These are phyloP conservation scores for Chytriomyces hyalinus DNA, from an alignment of 192 early-diverging fungal genomes.

Conservation along the genomic window DNA sequence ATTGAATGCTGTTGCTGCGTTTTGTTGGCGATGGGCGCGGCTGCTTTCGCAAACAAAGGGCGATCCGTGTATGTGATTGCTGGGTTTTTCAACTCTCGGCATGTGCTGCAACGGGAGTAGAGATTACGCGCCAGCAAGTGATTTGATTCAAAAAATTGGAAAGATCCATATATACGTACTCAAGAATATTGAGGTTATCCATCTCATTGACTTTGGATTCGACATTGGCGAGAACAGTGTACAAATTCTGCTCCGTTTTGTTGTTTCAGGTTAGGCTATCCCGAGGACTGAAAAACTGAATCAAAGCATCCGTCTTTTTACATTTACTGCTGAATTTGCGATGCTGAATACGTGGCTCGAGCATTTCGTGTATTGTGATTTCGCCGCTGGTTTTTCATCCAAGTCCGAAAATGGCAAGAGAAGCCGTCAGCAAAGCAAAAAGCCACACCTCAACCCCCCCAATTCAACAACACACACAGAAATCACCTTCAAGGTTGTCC, in stretches of 20 bases:
- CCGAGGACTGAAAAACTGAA: background rate
- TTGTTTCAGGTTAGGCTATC: too few species aligned
- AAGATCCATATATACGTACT: background rate
- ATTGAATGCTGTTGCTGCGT: background rate
- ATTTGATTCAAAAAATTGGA: background rate
- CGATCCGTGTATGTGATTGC: conserved; percentile 16
- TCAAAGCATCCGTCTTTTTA: background rate
- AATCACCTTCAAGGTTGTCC: too few species aligned
- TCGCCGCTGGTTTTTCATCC: background rate
- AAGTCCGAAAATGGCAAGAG: too few species aligned
- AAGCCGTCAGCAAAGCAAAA: too few species aligned
- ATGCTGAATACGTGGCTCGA: conserved; percentile 11
- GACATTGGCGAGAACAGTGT: conserved; percentile 10
- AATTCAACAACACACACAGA: too few species aligned
- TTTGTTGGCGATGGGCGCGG: background rate
- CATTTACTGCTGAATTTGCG: conserved; percentile 2
- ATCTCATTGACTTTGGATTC: conserved; percentile 10
- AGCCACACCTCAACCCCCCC: too few species aligned
- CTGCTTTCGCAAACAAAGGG: conserved; percentile 15
- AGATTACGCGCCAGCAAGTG: background rate
- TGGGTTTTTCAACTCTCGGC: conserved; percentile 1
- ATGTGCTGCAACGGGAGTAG: background rate
- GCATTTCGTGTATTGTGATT: conserved; percentile 8
- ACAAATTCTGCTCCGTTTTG: background rate
- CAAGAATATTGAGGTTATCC: background rate